Conservation (phyloP, 768 basidiomycete species). For the Macrolepiota dolichaula region DNA sequence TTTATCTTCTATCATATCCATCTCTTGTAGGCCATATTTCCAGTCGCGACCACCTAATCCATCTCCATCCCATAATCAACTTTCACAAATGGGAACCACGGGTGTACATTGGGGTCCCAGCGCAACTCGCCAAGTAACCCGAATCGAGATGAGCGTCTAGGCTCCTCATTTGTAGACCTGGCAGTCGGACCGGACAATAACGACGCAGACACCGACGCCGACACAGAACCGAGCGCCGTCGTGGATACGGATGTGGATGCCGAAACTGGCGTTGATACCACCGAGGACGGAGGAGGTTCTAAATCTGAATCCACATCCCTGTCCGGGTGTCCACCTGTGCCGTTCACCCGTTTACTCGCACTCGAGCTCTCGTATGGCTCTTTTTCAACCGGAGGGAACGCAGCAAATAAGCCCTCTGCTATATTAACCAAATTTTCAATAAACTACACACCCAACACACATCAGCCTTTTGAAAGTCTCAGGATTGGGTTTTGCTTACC, state of each 20-base stretch:
- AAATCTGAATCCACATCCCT: too few species aligned
- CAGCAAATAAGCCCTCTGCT: neutral
- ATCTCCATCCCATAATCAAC: neutral
- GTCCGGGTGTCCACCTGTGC: neutral
- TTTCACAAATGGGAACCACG: slow-evolving; percentile 5
- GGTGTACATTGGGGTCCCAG: slow-evolving; percentile 9
- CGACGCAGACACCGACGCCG: too few species aligned
- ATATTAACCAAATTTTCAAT: neutral
- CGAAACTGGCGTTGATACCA: neutral
- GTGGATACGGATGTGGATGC: neutral
- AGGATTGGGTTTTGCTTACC: neutral
- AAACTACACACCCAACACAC: neutral
- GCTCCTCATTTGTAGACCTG: neutral
- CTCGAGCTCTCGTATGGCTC: too few species aligned
- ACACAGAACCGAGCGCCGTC: too few species aligned
- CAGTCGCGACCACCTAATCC: neutral
- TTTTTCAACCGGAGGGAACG: neutral
- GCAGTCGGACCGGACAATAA: neutral
- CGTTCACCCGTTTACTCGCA: neutral
- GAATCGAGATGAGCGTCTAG: too few species aligned
- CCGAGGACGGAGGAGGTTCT: neutral
- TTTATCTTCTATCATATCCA: neutral
- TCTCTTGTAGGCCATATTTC: neutral
- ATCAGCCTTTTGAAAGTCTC: neutral
- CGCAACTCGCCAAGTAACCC: neutral